Evolutionary conservation across 805 yeast species (phyloP), one percentile per base, ranked within the genome.

Genomic region (Priceomyces castillae): DNA sequence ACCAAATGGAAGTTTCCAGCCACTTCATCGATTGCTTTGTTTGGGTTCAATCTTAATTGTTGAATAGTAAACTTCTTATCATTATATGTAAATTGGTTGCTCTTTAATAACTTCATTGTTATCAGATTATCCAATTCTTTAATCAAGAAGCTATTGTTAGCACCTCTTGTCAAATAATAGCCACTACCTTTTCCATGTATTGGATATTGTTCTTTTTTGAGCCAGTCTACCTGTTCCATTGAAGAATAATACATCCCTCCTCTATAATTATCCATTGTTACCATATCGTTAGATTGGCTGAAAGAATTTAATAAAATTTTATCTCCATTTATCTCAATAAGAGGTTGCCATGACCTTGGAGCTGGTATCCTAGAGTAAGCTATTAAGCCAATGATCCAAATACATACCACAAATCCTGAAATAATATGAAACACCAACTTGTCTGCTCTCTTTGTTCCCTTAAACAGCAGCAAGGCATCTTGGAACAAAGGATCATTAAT

Each of bases 1-100:
- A 89, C 58, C 10, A 92, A 58, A 1, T 81, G 84, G 52, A 66
- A 44, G 15, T 56, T 73, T 17, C 73, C 62, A 2, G 40, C 37
- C 7, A 70, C 57, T 31, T 71, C 65, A 50, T 76, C 79, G 6
- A 82, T 63, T 3, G 72, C 63, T 10, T 73, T 55, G 0, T 65
- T 51, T 5, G 73, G 69, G 38, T 67, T 63, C 1, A 84, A 67
- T 0, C 47, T 37, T 36, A 77, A 60, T 2, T 60, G 62, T 0
- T 56, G 49, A 2, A 61, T 52, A 33, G 18, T 12, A 14, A 19
- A 20, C 23, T 11, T 18, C 16, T 11, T 12, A 7, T 15, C 25
- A 20, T 20, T 15, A 20, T 34, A 34, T 11, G n/a, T 10, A 10
- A 34, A 34, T 23, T 34, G 22, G 23, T 17, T 23, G 7, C 18